These are phyloP conservation scores for Myxozyma melibiosi DNA, from an alignment of 805 yeast genomes.

Conservation along the genomic window DNA sequence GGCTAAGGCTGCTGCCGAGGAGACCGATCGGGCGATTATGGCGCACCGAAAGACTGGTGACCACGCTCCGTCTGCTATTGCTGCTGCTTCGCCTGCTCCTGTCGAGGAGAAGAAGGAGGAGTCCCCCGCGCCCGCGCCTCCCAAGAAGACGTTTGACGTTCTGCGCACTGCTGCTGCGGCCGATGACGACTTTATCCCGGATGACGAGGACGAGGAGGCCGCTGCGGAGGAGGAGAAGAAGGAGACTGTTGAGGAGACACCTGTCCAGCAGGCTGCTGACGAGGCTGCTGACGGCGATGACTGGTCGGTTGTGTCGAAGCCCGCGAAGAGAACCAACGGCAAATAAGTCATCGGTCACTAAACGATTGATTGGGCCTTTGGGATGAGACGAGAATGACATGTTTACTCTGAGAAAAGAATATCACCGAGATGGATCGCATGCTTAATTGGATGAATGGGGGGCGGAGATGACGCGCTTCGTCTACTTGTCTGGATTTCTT, in stretches of 20 bases:
- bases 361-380: neutral
- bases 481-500: no score
- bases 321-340: constrained; percentile 20
- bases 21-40: neutral
- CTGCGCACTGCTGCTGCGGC: constrained; percentile 23
- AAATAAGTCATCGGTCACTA: neutral
- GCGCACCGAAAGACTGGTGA: constrained; percentile 8
- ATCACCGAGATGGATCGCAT: no score
- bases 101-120: constrained; percentile 27
- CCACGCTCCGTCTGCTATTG: neutral
- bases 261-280: constrained; percentile 15
- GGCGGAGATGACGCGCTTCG: no score
- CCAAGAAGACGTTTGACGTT: constrained; percentile 24
- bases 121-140: constrained; percentile 10
- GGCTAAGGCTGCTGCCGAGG: constrained; percentile 10
- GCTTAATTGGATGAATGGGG: neutral
- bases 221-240: constrained; percentile 5
- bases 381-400: neutral
- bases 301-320: constrained; percentile 33
- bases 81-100: neutral
- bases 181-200: constrained; percentile 30
- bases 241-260: constrained; percentile 19
- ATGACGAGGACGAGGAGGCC: constrained; percentile 27
- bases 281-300: constrained; percentile 33
- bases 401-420: no score